These are phyloP conservation scores for Alloteropsis semialata DNA, from an alignment of 176 grass and related monocot species.

Conservation along the genomic window DNA sequence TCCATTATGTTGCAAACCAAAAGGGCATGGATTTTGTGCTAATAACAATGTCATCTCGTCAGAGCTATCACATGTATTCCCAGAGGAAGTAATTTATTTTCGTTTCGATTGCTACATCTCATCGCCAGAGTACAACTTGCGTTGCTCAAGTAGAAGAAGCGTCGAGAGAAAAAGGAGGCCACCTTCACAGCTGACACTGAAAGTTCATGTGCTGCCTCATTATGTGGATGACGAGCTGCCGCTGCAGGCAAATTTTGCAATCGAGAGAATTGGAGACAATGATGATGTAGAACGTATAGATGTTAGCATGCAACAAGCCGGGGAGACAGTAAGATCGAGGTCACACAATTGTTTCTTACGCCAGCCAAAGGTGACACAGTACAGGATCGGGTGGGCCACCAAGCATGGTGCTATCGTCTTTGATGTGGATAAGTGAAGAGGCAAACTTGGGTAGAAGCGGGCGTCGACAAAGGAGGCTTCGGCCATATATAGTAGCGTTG, in stretches of 20 bases:
- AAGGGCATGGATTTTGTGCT: not conserved
- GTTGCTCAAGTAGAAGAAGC: not conserved
- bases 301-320: not conserved
- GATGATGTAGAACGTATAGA: not conserved
- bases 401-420: no score
- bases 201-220: no score
- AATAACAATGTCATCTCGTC: not conserved
- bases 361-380: not conserved
- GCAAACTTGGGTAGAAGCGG: no score
- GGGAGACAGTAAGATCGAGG: not conserved
- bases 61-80: not conserved
- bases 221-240: not conserved
- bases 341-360: not conserved
- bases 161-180: not conserved
- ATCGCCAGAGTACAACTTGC: not conserved
- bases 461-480: no score
- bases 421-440: no score
- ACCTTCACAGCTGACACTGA: not conserved
- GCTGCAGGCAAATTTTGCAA: not conserved
- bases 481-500: no score
- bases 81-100: not conserved
- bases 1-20: not conserved
- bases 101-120: not conserved
- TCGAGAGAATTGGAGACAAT: not conserved
- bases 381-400: no score